A percentile compares a stretch with the other conserved stretches of the same genome.
phyloP scores from a whole-genome alignment of 2,329 filamentous ascomycete genomes.

The Ophiocordyceps sinensis region DNA sequence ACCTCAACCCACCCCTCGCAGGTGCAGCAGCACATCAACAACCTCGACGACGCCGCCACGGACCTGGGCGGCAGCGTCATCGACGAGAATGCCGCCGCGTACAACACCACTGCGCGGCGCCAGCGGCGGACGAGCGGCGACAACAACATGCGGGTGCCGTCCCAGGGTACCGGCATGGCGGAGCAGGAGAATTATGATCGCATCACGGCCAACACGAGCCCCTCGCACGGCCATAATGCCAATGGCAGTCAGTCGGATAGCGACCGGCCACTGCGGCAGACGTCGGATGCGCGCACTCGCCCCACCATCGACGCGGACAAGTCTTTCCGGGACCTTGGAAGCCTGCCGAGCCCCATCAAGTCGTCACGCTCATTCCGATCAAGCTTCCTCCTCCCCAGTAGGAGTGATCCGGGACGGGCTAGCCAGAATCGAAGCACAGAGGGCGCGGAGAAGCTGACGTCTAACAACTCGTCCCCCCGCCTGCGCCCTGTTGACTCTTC shows the following conservation, averaged over 20 bases:
- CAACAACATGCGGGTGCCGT: conserved; percentile 44
- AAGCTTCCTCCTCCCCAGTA: conserved; percentile 52
- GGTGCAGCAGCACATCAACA: conserved; percentile 8
- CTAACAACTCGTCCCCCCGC: conserved; percentile 60
- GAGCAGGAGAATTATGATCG: conserved; percentile 58
- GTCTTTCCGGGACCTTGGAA: conserved; percentile 36
- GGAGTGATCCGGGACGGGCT: conserved; percentile 33
- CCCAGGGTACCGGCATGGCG: conserved; percentile 68
- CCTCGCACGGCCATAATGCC: conserved; percentile 43
- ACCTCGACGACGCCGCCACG: conserved; percentile 25
- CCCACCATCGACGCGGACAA: conserved; percentile 46
- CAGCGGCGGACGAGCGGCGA: conserved; percentile 21
- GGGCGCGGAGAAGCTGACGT: conserved; percentile 73
- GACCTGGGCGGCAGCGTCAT: conserved; percentile 27
- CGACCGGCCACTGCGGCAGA: conserved; percentile 56
- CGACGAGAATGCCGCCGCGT: conserved; percentile 39
- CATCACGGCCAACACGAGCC: conserved; percentile 60
- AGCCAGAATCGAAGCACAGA: conserved; percentile 41
- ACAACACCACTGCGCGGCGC: conserved; percentile 14
- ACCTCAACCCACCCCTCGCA: conserved; percentile 24
- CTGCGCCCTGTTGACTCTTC: conserved; percentile 33
- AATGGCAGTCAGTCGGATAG: conserved; percentile 60
- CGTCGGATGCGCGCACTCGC: conserved; percentile 16
- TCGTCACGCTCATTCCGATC: conserved; percentile 67
- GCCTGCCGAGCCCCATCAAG: conserved; percentile 45